Evolutionary conservation across 2,329 filamentous ascomycete species (phyloP), one percentile per base, ranked within the genome.

Genomic region (Colletotrichum acutatum): DNA sequence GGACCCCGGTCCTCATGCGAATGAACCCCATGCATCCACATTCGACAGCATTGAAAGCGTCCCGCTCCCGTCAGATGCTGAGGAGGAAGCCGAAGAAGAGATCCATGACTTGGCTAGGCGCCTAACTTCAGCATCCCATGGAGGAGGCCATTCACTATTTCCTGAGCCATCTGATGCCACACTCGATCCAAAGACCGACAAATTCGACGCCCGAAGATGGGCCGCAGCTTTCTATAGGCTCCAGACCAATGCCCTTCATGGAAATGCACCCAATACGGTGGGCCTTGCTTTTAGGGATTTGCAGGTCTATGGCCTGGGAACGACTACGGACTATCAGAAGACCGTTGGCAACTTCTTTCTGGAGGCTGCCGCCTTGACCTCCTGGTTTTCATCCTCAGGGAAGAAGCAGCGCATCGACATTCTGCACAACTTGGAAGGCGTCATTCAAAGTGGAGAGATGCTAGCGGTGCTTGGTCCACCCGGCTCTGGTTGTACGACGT

Each of bases 401-500:
- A 75, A 68, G 28, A 60, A 76, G 24, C 74, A 75, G 37, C 75
- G 75, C 54, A 84, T 87, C 73, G 84, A 89, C 66, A 90, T 90
- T 72, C 78, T 90, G 53, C 80, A 82, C 60, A 80, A 85, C 70
- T 81, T 88, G 34, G 87, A 90, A 67, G 88, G 88, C 19, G 66
- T 89, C 0, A 84, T 90, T 3, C 81, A 87, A 71, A 83, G 80
- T 37, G 89, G 89, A 19, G 89, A 90, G 81, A 88, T 90, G 85
- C 81, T 90, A 24, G 84, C 89, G 19, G 88, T 90, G 7, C 83
- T 90, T 3, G 89, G 89, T 14, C 87, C 87, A 62, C 88, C 89
- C 1, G 83, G 83, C 3, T 77, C 79, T 0, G 89, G 90, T 24
- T 94, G 92, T 76, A 91, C 91, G 8, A 93, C 92, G 0, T 90